Evolutionary conservation across 2,329 filamentous ascomycete genomes (phyloP).

Genomic region (Aspergillus costaricaensis): DNA sequence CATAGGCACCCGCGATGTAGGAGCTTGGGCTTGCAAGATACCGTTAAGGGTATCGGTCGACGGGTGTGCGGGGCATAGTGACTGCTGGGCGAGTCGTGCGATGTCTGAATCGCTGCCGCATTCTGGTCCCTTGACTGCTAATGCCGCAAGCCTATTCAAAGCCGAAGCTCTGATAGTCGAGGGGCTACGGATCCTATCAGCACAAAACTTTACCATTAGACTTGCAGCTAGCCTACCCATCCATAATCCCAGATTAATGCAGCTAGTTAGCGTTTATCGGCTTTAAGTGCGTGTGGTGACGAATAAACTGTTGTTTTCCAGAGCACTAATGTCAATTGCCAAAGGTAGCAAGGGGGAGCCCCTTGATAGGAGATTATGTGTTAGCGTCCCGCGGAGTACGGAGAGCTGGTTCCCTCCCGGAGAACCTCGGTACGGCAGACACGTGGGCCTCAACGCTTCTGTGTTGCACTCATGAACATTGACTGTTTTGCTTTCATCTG

Average conservation of each 20-base stretch:
- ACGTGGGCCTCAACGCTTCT: background rate
- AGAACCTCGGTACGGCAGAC: background rate
- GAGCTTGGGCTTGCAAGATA: constrained; percentile 38
- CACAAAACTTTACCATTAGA: constrained; percentile 1
- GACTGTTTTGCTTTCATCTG: too few species aligned
- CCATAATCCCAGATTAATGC: constrained; percentile 25
- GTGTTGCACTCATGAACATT: background rate
- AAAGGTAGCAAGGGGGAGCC: background rate
- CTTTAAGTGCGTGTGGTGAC: background rate
- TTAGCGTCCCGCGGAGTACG: background rate
- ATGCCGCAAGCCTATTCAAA: constrained; percentile 46
- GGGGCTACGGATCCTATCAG: constrained; percentile 27
- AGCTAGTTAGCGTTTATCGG: background rate
- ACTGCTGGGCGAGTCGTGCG: constrained; percentile 37
- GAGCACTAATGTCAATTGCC: background rate
- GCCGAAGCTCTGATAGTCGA: constrained; percentile 43
- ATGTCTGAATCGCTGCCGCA: constrained; percentile 37
- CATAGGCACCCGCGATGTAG: constrained; percentile 44
- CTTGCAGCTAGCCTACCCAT: constrained; percentile 29
- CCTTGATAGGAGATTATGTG: background rate
- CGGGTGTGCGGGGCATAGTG: constrained; percentile 25
- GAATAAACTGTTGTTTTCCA: background rate
- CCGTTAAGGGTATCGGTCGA: constrained; percentile 39
- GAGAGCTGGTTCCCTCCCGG: background rate
- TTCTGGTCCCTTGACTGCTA: constrained; percentile 40